Base-by-base conservation (phyloP, 163 green algal genomes). In the Scenedesmus sp. region DNA sequence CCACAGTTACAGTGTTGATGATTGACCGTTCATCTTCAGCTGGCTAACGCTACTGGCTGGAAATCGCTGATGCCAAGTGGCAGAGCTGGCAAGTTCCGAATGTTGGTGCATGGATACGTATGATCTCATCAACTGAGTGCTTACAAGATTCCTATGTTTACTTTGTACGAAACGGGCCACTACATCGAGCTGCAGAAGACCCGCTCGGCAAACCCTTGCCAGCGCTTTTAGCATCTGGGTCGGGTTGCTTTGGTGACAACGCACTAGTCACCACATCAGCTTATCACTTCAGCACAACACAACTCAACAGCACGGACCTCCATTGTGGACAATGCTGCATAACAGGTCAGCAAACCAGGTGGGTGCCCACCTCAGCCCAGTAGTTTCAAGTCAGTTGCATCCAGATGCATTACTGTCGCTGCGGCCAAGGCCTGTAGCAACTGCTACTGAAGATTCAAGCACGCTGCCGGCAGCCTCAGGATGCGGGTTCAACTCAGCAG, bases 81-180 rank as follows among this genome's bases (percentile, higher is more conserved):
- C 65, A 76, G 65, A 76, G 65, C 65, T 76, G 65, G 65, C 65
- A 40, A 76, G 65, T 76, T 76, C 65, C 30, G 7, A 76, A 40
- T 2, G 9, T 40, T 37, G 30, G 65, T 24, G 65, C 65, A 76
- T 76, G 65, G 65, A 76, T 76, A 76, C 9, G 65, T 30, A 76
- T 9, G 18, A 76, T 40, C 65, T 40, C 6, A 76, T 9, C 4
- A 16, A 76, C 5, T 20, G 30, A 3, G 2, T 40, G 40, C 10
- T 33, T 35, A 61, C 12, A 61, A 1, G 51, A 72, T 12, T 72
- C 59, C 59, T 72, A 72, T 72, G 59, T 72, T 72, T 35, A n/a
- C n/a, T n/a, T 33, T 35, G 22, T 3, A 72, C 4, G 20, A 15
- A 26, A 37, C 9, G 6, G 16, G 30, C 0, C 30, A 37, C 3